Evolutionary conservation across 139 green algal species (phyloP).

Genomic region (Parachlorella kessleri): DNA sequence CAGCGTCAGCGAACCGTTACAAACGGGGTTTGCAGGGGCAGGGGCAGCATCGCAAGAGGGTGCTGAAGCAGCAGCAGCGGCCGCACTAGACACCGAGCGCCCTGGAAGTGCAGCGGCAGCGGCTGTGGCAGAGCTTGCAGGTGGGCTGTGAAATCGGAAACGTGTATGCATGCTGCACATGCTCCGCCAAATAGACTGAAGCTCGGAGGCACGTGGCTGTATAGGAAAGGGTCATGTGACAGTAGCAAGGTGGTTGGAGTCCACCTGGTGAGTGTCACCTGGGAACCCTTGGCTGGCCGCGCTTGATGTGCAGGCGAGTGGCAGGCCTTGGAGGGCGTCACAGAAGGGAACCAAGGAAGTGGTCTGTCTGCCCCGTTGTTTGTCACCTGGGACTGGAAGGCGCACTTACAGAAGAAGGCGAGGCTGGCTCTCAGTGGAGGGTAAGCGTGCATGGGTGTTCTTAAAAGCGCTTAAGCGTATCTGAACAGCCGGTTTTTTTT

Average conservation of each 20-base stretch:
- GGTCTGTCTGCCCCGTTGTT: constrained; percentile 10
- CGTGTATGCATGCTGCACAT: no score
- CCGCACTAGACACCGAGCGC: no score
- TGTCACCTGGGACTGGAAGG: constrained; percentile 13
- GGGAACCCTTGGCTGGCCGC: background rate
- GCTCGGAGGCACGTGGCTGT: no score
- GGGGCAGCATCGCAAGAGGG: no score
- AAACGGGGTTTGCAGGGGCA: background rate
- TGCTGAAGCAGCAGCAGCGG: background rate
- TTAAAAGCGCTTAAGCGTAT: background rate
- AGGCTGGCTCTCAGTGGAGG: constrained; percentile 19
- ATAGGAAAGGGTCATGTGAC: no score
- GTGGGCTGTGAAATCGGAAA: no score
- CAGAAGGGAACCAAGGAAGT: no score
- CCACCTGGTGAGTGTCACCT: background rate
- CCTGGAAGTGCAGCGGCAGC: no score
- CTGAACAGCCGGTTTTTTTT: background rate
- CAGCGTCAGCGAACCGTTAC: background rate
- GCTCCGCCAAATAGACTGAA: no score
- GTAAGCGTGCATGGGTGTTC: background rate
- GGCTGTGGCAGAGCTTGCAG: background rate
- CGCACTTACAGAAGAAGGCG: constrained; percentile 1
- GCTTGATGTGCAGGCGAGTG: background rate
- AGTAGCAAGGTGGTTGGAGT: background rate
- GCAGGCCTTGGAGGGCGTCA: constrained; percentile 2